A percentile compares a stretch with the other conserved stretches of the same genome.
These are phyloP conservation scores for Fimicolochytrium jonesii DNA, from an alignment of 192 early-diverging fungal species.

Conservation along the genomic window DNA sequence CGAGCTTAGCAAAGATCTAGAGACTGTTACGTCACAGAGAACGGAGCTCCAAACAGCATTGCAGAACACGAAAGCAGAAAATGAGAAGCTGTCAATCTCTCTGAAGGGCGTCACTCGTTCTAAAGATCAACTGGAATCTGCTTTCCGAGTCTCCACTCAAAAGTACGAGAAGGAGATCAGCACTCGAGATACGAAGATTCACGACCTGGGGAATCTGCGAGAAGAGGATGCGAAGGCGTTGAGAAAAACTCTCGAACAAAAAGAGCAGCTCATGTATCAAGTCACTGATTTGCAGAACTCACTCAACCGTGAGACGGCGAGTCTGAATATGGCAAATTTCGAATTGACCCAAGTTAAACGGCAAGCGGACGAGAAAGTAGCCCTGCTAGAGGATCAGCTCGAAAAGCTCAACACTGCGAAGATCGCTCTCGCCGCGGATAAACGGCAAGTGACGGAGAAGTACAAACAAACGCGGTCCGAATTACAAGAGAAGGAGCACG, in stretches of 20 bases:
- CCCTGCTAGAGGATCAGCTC: conserved; percentile 40
- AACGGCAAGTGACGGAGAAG: conserved; percentile 45
- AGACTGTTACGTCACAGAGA: conserved; percentile 22
- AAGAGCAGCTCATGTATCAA: conserved; percentile 58
- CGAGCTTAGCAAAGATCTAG: conserved; percentile 26
- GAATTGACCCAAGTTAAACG: conserved; percentile 45
- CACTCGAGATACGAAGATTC: conserved; percentile 36
- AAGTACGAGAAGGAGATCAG: conserved; percentile 42
- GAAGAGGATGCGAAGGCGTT: conserved; percentile 37
- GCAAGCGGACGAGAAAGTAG: conserved; percentile 39
- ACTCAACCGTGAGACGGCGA: conserved; percentile 45
- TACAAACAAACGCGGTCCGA: conserved; percentile 37
- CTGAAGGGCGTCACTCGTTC: conserved; percentile 35
- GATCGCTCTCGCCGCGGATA: conserved; percentile 44
- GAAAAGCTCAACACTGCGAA: conserved; percentile 46
- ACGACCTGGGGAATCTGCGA: conserved; percentile 31
- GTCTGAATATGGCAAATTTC: conserved; percentile 41
- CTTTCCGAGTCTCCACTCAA: conserved; percentile 31
- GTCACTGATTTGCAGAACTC: conserved; percentile 53
- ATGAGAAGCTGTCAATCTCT: conserved; percentile 38
- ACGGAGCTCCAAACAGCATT: conserved; percentile 34
- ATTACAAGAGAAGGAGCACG: conserved; percentile 37
- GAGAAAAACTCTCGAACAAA: conserved; percentile 43
- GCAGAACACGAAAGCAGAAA: conserved; percentile 32
- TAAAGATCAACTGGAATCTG: conserved; percentile 41